Percentiles rank a stretch among this genome's conserved stretches.
phyloP scores from a whole-genome alignment of 2,329 filamentous ascomycete genomes.

The Ophiocordyceps camponoti-rufipedis region DNA sequence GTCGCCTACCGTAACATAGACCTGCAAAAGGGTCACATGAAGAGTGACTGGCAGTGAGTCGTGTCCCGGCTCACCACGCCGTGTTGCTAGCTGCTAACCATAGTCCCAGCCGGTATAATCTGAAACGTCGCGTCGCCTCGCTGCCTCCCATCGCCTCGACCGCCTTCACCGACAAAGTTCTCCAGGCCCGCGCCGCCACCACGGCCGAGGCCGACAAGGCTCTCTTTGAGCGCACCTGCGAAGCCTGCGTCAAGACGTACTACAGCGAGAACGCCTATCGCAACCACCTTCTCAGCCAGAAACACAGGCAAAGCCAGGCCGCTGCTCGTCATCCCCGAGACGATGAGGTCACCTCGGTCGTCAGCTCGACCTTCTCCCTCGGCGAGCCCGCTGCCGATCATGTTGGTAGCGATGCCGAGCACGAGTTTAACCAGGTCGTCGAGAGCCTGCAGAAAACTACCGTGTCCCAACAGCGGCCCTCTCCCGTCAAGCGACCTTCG shows the following conservation, averaged over 20 bases:
- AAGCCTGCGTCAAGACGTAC: slow-evolving; percentile 76
- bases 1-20: slow-evolving; percentile 92
- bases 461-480: slow-evolving; percentile 32
- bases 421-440: slow-evolving; percentile 61
- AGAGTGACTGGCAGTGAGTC: slow-evolving; percentile 93
- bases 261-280: slow-evolving; percentile 92
- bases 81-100: neutral
- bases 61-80: neutral
- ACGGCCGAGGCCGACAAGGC: slow-evolving; percentile 76
- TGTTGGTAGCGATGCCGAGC: slow-evolving; percentile 50
- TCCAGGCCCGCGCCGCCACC: slow-evolving; percentile 73
- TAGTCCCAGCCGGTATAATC: slow-evolving; percentile 61
- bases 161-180: slow-evolving; percentile 86
- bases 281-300: slow-evolving; percentile 82
- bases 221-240: slow-evolving; percentile 69
- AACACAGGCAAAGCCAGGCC: slow-evolving; percentile 51
- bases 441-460: slow-evolving; percentile 61
- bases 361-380: slow-evolving; percentile 82
- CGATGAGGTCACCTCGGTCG: slow-evolving; percentile 63
- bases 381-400: slow-evolving; percentile 50
- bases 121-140: slow-evolving; percentile 83
- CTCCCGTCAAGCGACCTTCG: slow-evolving; percentile 34
- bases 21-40: slow-evolving; percentile 89
- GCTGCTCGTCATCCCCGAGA: slow-evolving; percentile 25
- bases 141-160: slow-evolving; percentile 83